Base-by-base conservation (phyloP, 1,139 yeast genomes). In the Taiozyma sp. region DNA sequence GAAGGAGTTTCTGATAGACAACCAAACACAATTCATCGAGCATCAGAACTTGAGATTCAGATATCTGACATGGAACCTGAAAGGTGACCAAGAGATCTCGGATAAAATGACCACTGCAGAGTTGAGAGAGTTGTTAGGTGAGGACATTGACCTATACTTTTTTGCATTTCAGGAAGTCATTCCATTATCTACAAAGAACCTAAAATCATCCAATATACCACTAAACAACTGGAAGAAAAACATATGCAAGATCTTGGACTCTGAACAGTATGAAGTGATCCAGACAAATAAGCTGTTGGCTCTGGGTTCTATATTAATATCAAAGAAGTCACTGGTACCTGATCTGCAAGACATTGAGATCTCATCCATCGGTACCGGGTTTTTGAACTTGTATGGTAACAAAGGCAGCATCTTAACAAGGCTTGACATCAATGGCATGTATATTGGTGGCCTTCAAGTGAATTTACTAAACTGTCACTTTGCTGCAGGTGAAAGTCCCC, bases 401-500 rank as follows among this genome's bases (percentile, higher is more conserved):
- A 81, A 81, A 56, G 85, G 85, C 2, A 81, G 83, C 1, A 77
- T 78, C 9, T 64, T 72, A 14, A 67, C 77, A 19, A 65, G 58
- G 19, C 66, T 72, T 51, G 62, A 58, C 48, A 52, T 67, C 30
- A 51, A 53, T 23, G 23, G 30, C 19, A 43, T 44, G 7, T 46
- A 44, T 13, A 24, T 19, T 9, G 66, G 70, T 2, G 83, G 81
- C 10, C 62, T 76, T 3, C 78, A 80, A 43, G 57, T 84, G 48
- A 73, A 79, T 2, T 69, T 85, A 58, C 77, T 81, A 19, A 78
- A 80, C 58, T 80, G 87, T 52, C 96, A 88, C 67, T 71, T 88
- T 47, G 77, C 85, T 4, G 92, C 93, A 3, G 86, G 83, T 49
- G 90, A 84, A 59, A 83, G 84, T 8, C 76, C 74, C 0, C 62